These are phyloP conservation scores for Coemansia nantahalensis DNA, from an alignment of 192 early-diverging fungal species.

Conservation along the genomic window DNA sequence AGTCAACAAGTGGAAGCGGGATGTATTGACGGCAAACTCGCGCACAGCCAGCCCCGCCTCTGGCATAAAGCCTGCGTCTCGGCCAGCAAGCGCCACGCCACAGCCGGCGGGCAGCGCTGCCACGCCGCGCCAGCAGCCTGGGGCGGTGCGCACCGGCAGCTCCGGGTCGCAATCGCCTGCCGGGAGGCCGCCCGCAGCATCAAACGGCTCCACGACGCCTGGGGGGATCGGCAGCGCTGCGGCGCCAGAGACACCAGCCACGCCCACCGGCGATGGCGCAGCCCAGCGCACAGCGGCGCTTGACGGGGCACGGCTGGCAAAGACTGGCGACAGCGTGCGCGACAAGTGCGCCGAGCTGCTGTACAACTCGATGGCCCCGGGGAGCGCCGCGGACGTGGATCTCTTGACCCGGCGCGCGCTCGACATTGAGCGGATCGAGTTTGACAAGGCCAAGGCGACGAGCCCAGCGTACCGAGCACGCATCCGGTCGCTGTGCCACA, in stretches of 20 bases:
- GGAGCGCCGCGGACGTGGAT: conserved; percentile 52
- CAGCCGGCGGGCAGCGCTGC: not conserved
- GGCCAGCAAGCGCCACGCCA: conserved; percentile 11
- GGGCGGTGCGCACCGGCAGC: too few relatives aligned
- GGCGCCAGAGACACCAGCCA: not conserved
- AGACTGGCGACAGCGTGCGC: conserved; percentile 63
- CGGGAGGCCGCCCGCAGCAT: not conserved
- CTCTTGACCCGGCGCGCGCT: conserved; percentile 55
- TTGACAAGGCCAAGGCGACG: conserved; percentile 53
- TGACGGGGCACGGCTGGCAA: conserved; percentile 29
- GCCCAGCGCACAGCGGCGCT: conserved; percentile 36
- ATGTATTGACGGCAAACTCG: conserved; percentile 50
- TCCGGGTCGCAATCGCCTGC: not conserved
- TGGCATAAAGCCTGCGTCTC: conserved; percentile 11
- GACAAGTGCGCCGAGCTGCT: conserved; percentile 81
- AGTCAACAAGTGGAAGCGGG: conserved; percentile 83
- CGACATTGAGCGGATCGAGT: conserved; percentile 63
- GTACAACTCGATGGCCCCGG: conserved; percentile 68
- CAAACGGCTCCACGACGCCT: conserved; percentile 1
- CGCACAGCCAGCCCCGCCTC: conserved; percentile 10
- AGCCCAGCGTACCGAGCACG: conserved; percentile 67
- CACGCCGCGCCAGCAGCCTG: conserved; percentile 5
- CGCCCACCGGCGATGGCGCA: not conserved
- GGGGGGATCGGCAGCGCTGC: not conserved
- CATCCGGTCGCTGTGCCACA: conserved; percentile 74